A percentile compares a stretch with the other conserved stretches of the same genome.
phyloP scores from a whole-genome alignment of 768 basidiomycete species.

The Porpolomopsis calyptriformis region DNA sequence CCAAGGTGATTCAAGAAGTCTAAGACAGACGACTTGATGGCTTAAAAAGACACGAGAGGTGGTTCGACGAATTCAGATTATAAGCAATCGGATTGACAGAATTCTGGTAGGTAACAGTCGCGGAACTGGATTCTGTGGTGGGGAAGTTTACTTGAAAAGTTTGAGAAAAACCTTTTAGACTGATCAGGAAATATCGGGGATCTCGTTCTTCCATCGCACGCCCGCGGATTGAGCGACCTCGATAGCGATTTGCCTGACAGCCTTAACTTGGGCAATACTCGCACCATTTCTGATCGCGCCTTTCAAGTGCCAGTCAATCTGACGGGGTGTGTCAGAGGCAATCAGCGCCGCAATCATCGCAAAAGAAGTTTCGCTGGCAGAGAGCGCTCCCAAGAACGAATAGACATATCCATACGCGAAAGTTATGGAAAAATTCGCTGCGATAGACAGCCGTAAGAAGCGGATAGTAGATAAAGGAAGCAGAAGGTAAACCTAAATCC shows the following conservation, averaged over 20 bases:
- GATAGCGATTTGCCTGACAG: constrained; percentile 46
- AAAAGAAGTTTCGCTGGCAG: constrained; percentile 45
- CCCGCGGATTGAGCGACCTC: constrained; percentile 38
- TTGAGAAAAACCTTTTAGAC: no score
- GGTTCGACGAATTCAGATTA: no score
- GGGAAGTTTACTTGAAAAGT: no score
- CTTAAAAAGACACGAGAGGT: no score
- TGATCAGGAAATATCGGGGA: constrained; percentile 47
- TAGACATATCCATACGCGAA: constrained; percentile 52
- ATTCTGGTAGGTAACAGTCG: no score
- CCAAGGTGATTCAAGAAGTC: no score
- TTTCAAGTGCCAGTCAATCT: constrained; percentile 56
- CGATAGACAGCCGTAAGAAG: neutral
- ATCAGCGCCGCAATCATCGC: constrained; percentile 52
- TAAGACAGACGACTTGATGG: no score
- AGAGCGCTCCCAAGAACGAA: constrained; percentile 34
- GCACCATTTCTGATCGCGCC: constrained; percentile 49
- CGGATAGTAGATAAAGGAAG: neutral
- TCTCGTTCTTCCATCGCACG: constrained; percentile 38
- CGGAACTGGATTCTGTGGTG: no score
- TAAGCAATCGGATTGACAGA: no score
- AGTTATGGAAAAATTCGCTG: constrained; percentile 44
- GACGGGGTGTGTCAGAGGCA: constrained; percentile 49
- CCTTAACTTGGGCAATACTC: constrained; percentile 38
- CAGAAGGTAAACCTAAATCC: constrained; percentile 42